Percentiles rank a stretch among this genome's conserved stretches.
Evolutionary conservation across 2,329 filamentous ascomycete species (phyloP).

Genomic region (Arthrobotrys pseudoclavata): DNA sequence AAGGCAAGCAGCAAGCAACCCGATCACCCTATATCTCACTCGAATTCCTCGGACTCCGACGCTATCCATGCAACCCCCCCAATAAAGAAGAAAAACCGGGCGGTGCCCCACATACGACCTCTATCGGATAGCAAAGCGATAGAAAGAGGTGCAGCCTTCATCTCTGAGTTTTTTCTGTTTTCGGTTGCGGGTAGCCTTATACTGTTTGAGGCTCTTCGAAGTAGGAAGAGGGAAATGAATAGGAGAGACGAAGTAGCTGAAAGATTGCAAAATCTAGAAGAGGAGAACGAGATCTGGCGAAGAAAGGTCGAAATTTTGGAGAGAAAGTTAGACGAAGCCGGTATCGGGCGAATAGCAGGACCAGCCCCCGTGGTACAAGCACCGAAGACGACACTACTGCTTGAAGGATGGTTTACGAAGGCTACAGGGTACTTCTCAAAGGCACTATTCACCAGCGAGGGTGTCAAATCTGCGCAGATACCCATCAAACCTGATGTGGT

Average conservation of each 20-base stretch:
- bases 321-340: constrained; percentile 47
- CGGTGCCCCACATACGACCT: constrained; percentile 73
- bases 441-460: not conserved
- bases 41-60: constrained; percentile 13
- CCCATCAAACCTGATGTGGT: constrained; percentile 7
- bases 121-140: constrained; percentile 78
- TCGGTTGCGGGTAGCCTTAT: constrained; percentile 75
- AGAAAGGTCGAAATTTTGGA: constrained; percentile 57
- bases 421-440: constrained; percentile 39
- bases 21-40: constrained; percentile 9
- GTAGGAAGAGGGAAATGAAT: constrained; percentile 73
- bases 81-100: constrained; percentile 60
- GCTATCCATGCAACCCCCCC: not conserved
- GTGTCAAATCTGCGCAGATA: constrained; percentile 7
- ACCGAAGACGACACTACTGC: constrained; percentile 1
- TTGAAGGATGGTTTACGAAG: constrained; percentile 34
- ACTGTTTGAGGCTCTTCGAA: constrained; percentile 74
- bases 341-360: constrained; percentile 46
- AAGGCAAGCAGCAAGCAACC: constrained; percentile 67
- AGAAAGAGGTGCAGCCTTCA: constrained; percentile 78
- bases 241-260: constrained; percentile 74
- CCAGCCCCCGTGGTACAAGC: constrained; percentile 23
- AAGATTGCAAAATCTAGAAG: constrained; percentile 72
- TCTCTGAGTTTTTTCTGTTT: constrained; percentile 77
- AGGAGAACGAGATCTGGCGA: constrained; percentile 62